phyloP scores from a whole-genome alignment of 1,284 basidiomycete genomes.

The Marasmius fiardii region DNA sequence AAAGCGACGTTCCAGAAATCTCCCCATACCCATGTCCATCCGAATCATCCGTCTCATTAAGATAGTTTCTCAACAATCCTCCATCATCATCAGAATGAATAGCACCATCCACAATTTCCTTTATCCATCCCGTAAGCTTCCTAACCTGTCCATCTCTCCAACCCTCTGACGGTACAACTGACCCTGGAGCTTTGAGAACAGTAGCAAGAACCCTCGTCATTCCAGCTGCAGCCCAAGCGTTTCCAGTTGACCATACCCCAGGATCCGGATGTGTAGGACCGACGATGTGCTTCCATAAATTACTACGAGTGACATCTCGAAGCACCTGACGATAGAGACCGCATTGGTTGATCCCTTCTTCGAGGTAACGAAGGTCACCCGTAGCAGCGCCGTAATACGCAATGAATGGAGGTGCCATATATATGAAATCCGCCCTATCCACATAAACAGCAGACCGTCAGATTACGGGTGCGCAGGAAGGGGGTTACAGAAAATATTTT shows the following conservation, averaged over 20 bases:
- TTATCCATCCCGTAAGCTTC: slow-evolving; percentile 26
- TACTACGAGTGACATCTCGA: slow-evolving; percentile 25
- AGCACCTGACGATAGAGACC: slow-evolving; percentile 40
- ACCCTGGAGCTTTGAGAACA: slow-evolving; percentile 29
- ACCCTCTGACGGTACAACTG: neutral
- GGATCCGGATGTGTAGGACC: slow-evolving; percentile 9
- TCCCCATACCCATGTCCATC: slow-evolving; percentile 39
- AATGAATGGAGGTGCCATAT: slow-evolving; percentile 62
- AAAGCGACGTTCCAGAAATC: slow-evolving; percentile 37
- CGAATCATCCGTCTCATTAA: slow-evolving; percentile 29
- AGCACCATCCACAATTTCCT: slow-evolving; percentile 29
- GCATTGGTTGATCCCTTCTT: slow-evolving; percentile 45
- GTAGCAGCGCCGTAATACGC: slow-evolving; percentile 51
- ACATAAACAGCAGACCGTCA: no score
- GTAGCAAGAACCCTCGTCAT: slow-evolving; percentile 45
- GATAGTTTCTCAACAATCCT: slow-evolving; percentile 37
- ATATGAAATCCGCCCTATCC: slow-evolving; percentile 60
- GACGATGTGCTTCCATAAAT: slow-evolving; percentile 44
- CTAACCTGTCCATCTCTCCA: slow-evolving; percentile 20
- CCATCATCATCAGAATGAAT: slow-evolving; percentile 24
- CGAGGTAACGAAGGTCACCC: slow-evolving; percentile 37
- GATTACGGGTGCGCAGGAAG: no score
- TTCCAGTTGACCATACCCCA: slow-evolving; percentile 53
- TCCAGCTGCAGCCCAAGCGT: slow-evolving; percentile 38
- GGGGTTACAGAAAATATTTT: no score